phyloP scores from a whole-genome alignment of 2,329 filamentous ascomycete genomes.

The Incumbomyces lentus region DNA sequence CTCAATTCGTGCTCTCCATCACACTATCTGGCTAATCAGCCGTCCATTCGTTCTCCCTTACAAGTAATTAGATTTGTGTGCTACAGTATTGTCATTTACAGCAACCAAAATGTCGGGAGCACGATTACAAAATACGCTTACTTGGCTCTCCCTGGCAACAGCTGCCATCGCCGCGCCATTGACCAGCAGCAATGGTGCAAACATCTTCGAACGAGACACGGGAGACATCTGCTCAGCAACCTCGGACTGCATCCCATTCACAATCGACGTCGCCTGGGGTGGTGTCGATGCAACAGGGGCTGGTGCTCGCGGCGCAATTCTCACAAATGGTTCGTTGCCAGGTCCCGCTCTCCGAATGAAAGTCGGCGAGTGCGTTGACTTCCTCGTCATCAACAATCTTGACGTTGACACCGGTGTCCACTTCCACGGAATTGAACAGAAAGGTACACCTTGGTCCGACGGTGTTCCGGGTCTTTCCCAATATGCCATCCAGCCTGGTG shows the following conservation, averaged over 20 bases:
- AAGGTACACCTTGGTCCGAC: constrained; percentile 65
- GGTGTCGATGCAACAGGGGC: constrained; percentile 25
- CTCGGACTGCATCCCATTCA: constrained; percentile 20
- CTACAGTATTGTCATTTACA: not conserved
- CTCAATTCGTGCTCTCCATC: not conserved
- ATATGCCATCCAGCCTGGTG: constrained; percentile 54
- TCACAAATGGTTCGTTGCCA: constrained; percentile 66
- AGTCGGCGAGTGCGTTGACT: constrained; percentile 60
- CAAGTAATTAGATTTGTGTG: not conserved
- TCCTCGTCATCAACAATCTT: constrained; percentile 59
- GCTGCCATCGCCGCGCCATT: constrained; percentile 3
- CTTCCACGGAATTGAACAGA: constrained; percentile 70
- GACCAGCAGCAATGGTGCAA: constrained; percentile 13
- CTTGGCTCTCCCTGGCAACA: constrained; percentile 2
- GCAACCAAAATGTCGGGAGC: constrained; percentile 2
- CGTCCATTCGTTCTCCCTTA: not conserved
- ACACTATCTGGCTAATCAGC: not conserved
- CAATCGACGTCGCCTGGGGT: constrained; percentile 27
- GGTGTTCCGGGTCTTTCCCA: constrained; percentile 59
- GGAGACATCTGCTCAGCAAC: constrained; percentile 36
- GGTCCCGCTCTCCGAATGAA: constrained; percentile 63
- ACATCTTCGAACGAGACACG: constrained; percentile 32
- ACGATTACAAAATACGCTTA: constrained; percentile 2
- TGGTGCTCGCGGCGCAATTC: constrained; percentile 49
- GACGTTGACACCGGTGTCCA: constrained; percentile 58